Percentiles rank a stretch among this genome's conserved stretches.
Evolutionary conservation across 1,139 yeast species (phyloP).

Genomic region (Zygosaccharomyces pseudobailii): DNA sequence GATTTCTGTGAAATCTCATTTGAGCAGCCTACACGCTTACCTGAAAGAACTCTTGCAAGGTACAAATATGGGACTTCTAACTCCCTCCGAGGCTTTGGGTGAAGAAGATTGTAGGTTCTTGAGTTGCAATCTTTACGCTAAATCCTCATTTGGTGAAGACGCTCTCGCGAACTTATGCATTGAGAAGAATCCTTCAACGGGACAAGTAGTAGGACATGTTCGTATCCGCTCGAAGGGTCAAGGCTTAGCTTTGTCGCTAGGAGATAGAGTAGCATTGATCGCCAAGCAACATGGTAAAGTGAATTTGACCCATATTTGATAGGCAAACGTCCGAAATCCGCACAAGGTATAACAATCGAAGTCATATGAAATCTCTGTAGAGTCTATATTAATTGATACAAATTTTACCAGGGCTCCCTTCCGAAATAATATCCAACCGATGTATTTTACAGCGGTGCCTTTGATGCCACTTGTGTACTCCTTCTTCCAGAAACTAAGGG

Average conservation of each 20-base stretch:
- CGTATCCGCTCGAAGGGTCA: constrained; percentile 97
- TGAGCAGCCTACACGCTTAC: constrained; percentile 69
- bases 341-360: no score
- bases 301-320: constrained; percentile 36
- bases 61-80: constrained; percentile 91
- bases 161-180: constrained; percentile 94
- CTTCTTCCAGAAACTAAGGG: no score
- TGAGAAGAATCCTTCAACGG: constrained; percentile 63
- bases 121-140: constrained; percentile 90
- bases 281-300: constrained; percentile 50
- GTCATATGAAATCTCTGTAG: no score
- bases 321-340: no score
- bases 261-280: constrained; percentile 84
- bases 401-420: no score
- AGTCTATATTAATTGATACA: no score
- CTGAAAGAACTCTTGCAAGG: constrained; percentile 72
- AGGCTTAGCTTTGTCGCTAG: constrained; percentile 90
- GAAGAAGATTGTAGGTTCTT: constrained; percentile 84
- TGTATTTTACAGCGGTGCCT: no score
- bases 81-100: constrained; percentile 78
- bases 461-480: no score
- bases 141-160: constrained; percentile 95
- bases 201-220: constrained; percentile 87
- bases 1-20: constrained; percentile 73
- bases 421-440: no score